These are phyloP conservation scores for Colletotrichum sojae DNA, from an alignment of 2,329 filamentous ascomycete species.

Conservation along the genomic window DNA sequence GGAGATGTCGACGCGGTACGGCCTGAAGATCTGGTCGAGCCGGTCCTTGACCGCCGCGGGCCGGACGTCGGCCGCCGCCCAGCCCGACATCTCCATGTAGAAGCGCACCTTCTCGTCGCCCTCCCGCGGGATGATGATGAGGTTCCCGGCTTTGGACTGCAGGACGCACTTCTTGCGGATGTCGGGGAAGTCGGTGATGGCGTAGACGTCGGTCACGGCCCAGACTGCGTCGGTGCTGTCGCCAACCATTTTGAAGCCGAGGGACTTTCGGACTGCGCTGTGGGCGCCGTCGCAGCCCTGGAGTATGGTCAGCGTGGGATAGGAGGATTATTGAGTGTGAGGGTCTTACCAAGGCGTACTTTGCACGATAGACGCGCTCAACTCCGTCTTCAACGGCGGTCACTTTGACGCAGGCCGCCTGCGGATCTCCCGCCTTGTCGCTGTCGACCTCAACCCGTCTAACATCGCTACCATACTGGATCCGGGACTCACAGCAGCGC, in stretches of 20 bases:
- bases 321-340: neutral
- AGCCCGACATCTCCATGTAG: constrained; percentile 75
- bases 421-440: constrained; percentile 49
- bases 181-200: constrained; percentile 72
- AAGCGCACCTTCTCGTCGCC: constrained; percentile 71
- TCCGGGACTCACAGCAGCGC: constrained; percentile 54
- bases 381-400: constrained; percentile 57
- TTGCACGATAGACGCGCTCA: constrained; percentile 43
- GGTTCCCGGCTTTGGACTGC: constrained; percentile 58
- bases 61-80: constrained; percentile 60
- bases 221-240: constrained; percentile 70
- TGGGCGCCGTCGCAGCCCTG: constrained; percentile 63
- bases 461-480: constrained; percentile 70
- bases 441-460: constrained; percentile 63
- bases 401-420: constrained; percentile 56
- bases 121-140: constrained; percentile 83
- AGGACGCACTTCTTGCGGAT: constrained; percentile 71
- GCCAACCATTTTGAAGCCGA: constrained; percentile 71
- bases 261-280: constrained; percentile 63
- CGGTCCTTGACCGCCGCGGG: constrained; percentile 67
- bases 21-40: constrained; percentile 66
- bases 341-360: constrained; percentile 23
- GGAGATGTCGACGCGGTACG: constrained; percentile 71
- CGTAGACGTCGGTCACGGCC: constrained; percentile 71
- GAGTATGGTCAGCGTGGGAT: too few species aligned